Evolutionary conservation across 176 grass and related monocot genomes (phyloP).

Genomic region (Cenchrus americanus): DNA sequence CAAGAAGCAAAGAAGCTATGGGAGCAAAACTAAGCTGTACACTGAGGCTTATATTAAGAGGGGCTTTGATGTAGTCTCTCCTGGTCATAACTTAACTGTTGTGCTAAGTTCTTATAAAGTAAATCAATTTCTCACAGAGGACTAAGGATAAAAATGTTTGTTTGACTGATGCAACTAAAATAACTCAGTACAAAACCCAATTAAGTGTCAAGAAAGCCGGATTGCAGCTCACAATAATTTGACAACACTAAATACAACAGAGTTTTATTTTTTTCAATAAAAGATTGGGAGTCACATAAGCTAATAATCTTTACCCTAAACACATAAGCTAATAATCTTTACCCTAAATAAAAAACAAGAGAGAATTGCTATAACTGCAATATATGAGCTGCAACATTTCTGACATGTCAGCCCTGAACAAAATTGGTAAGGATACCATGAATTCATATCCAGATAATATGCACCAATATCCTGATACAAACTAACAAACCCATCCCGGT

Average conservation of each 20-base stretch:
- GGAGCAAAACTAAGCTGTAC: background rate
- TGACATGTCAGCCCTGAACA: constrained; percentile 19
- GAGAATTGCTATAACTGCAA: constrained; percentile 11
- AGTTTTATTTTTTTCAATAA: background rate
- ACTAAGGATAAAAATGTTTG: constrained; percentile 14
- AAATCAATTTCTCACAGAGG: constrained; percentile 18
- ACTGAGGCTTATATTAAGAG: constrained; percentile 4
- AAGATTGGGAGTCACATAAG: background rate
- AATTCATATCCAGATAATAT: constrained; percentile 3
- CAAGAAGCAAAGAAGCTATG: constrained; percentile 14
- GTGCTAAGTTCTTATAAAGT: background rate
- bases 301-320: constrained; percentile 21
- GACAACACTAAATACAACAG: background rate
- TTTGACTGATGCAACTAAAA: constrained; percentile 4
- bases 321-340: constrained; percentile 16
- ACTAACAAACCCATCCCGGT: constrained; percentile 15
- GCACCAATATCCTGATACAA: background rate
- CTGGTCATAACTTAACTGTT: background rate
- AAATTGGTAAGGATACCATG: constrained; percentile 7
- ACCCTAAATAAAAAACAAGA: constrained; percentile 5
- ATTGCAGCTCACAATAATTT: constrained; percentile 5
- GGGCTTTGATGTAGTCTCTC: background rate
- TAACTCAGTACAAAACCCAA: constrained; percentile 16
- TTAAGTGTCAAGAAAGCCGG: constrained; percentile 27
- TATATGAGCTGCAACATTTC: constrained; percentile 25